Evolutionary conservation across 2,329 filamentous ascomycete species (phyloP), one percentile per base, ranked within the genome.

Genomic region (Microdochium paspali): DNA sequence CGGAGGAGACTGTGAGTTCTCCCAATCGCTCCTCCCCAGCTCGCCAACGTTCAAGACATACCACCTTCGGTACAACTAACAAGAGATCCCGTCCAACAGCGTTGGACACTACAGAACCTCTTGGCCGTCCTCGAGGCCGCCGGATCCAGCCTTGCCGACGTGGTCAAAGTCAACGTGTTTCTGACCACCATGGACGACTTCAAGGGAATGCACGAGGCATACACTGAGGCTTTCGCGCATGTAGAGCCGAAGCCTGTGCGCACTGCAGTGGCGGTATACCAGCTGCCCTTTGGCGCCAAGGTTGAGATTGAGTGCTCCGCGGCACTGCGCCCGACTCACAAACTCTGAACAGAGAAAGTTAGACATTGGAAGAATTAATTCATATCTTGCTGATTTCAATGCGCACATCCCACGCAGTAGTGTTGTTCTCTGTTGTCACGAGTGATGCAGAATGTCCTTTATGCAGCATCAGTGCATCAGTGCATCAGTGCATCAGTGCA

Each of bases 261-360:
- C 49, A 85, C 79, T 46, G 90, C 85, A 59, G 84, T 90, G 24
- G 84, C 84, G 0, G 86, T 89, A 12, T 80, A 85, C 64, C 76
- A 84, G 60, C 67, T 90, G 55, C 85, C 85, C 1, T 76, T 85
- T 58, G 76, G 77, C 10, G 84, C 84, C 3, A 77, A 83, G 49
- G 79, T 90, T 9, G 85, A 89, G 70, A 86, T 90, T 59, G 85
- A 90, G 68, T 84, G 80, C 60, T 82, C 83, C 61, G 82, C 82
- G 2, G 60, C 59, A 13, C 26, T 53, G 30, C 47, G 50, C 21
- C 24, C 50, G 3, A 21, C 3, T 3, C 21, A 51, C 4, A 58
- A 56, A 46, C 30, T 58, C 9, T 58, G 48, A 48, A 10, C 26
- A 13, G 26, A 7, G 26, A 13, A 21, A 20, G 35, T 7, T 10